A percentile compares a stretch with the other conserved stretches of the same genome.
Evolutionary conservation across 495 filamentous ascomycete genomes (phyloP).

Genomic region (Neurospora cerealis): DNA sequence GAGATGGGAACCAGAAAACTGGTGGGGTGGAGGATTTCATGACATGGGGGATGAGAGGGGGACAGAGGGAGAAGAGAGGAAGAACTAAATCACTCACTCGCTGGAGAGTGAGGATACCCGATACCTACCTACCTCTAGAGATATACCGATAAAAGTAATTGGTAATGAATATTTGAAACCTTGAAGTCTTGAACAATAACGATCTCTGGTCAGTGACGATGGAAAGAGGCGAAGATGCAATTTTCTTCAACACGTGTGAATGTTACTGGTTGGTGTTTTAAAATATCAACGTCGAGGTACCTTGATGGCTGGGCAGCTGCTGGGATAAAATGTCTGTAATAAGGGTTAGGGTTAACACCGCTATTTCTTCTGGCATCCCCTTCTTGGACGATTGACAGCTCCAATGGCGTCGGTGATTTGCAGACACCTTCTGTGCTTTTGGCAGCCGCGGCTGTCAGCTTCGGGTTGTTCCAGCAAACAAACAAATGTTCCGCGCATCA

Average conservation of each 20-base stretch:
- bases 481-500: neutral
- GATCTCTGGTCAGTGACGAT: neutral
- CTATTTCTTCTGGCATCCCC: neutral
- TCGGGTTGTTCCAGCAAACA: neutral
- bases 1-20: conserved; percentile 11
- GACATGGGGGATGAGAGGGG: neutral
- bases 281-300: neutral
- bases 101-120: neutral
- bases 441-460: neutral
- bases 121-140: neutral
- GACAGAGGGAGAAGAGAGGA: neutral
- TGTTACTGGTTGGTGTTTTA: neutral
- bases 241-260: neutral
- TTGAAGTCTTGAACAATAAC: neutral
- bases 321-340: neutral
- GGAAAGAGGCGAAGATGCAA: neutral
- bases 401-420: neutral
- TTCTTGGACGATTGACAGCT: neutral
- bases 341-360: neutral
- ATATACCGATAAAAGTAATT: neutral
- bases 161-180: neutral
- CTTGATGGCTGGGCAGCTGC: neutral
- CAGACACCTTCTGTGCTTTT: neutral
- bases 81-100: neutral
- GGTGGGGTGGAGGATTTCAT: neutral